Base-by-base conservation (phyloP, 2,329 filamentous ascomycete species). In the Diplodia intermedia region DNA sequence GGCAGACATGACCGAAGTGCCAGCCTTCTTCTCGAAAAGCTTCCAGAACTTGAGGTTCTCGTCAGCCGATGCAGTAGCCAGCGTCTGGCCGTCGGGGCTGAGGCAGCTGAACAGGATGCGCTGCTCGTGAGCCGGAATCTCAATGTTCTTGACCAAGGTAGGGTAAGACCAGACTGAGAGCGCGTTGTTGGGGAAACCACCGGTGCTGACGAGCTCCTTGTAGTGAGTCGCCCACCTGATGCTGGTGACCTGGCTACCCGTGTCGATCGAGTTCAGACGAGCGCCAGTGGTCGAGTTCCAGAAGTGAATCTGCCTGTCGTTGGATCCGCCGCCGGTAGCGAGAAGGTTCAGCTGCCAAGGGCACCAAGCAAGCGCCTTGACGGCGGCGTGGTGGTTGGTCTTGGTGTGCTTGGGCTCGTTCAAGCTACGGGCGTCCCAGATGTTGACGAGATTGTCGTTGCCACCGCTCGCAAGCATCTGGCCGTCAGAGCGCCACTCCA, bases 1-100 rank as follows among this genome's bases (percentile, higher is more conserved):
- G 38, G 57, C 57, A 15, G 66, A 56, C 50, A 56, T 23, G 14
- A 20, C 38, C 15, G 66, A 36, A 15, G 36, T 38, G 69, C 93
- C 93, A 20, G 94, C 85, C 88, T 97, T 98, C 88, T 97, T 97
- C 87, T 99, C 95, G 77, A 99, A 99, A 74, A 99, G 87, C 89
- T 99, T 99, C 95, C 95, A 99, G 86, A 99, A 99, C 85, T 99
- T 99, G 80, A 99, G 86, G 77, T 91, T 94, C 86, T 99, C 95
- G 76, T 99, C 95, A 47, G 94, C 94, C 74, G 94, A 90, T 69
- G 95, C 94, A 63, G 95, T 99, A 62, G 95, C 95, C 67, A 99
- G 88, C 89, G 97, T 97, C 84, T 99, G 95, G 65, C 95, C 95
- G 76, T 99, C 95, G 3, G 95, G 95, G 83, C 93, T 97, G 73